phyloP scores from a whole-genome alignment of 1,284 basidiomycete genomes.

The Malassezia dermatis region DNA sequence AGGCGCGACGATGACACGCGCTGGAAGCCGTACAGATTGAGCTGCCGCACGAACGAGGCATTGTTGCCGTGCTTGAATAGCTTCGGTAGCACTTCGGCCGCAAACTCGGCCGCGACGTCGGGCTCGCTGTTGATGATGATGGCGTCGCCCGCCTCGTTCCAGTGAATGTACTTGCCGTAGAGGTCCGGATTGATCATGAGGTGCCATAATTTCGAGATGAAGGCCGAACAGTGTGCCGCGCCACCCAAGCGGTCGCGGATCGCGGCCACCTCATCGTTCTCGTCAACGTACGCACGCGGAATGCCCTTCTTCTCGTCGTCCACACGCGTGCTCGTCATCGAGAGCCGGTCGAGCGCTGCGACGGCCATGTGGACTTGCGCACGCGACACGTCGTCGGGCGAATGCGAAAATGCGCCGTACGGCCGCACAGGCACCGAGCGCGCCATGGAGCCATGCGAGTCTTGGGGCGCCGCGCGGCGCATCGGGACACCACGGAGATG shows the following conservation, averaged over 20 bases:
- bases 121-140: slow-evolving; percentile 45
- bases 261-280: slow-evolving; percentile 40
- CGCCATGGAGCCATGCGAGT: neutral
- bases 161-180: slow-evolving; percentile 39
- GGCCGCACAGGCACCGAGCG: neutral
- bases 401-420: neutral
- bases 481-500: neutral
- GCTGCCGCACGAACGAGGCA: slow-evolving; percentile 44
- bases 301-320: neutral
- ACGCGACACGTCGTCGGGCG: slow-evolving; percentile 6
- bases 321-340: slow-evolving; percentile 12
- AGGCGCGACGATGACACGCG: slow-evolving; percentile 41
- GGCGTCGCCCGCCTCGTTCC: slow-evolving; percentile 40
- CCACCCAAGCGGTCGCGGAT: slow-evolving; percentile 44
- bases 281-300: slow-evolving; percentile 22
- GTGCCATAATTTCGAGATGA: slow-evolving; percentile 47
- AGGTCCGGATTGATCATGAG: slow-evolving; percentile 43
- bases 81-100: slow-evolving; percentile 37
- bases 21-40: slow-evolving; percentile 47
- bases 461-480: neutral
- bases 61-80: slow-evolving; percentile 48
- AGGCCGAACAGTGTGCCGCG: slow-evolving; percentile 45
- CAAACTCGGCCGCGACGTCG: slow-evolving; percentile 42
- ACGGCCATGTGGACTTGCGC: slow-evolving; percentile 15
- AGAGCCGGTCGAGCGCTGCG: slow-evolving; percentile 16